Base-by-base conservation (phyloP, 2,329 filamentous ascomycete species). In the Mycosphaerella arachidis region DNA sequence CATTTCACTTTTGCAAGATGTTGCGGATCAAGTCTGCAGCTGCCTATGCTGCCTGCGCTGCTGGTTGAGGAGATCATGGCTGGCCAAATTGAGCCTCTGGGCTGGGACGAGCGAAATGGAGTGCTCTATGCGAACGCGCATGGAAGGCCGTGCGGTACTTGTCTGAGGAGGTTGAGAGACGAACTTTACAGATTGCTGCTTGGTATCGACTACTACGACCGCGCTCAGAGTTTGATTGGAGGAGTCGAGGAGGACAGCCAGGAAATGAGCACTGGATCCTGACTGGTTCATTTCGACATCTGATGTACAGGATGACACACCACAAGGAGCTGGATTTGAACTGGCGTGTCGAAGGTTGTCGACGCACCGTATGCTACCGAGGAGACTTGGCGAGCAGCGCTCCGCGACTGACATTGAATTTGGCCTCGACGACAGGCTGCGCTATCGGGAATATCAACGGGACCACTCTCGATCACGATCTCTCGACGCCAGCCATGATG, bases 1-100 rank as follows among this genome's bases (percentile, higher is more conserved):
- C 57, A 55, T 18, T 55, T 60, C 16, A 57, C 57, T 27, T 63
- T 59, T 30, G 50, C 57, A 18, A 59, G 61, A 31, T 63, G 61
- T 37, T 63, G 61, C 43, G 53, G 55, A 13, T 43, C 52, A 30
- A 59, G 29, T 20, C 29, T 63, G 31, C 51, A 37, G 35, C 27
- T 61, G 29, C 56, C 56, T 1, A 59, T 61, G 30, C 51, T 59
- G 9, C 58, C 55, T 1, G 31, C 31, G 12, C 40, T 61, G 31
- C 50, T 63, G 31, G 43, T 57, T 5, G 37, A 61, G 18, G 58
- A 63, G 13, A 55, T 63, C 30, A 27, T 33, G 48, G 40, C 8
- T 12, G 61, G 58, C 12, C 40, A 53, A 12, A 58, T 63, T 50
- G 61, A 60, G 20, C 51, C 53, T 24, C 30, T 63, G 45, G 61